These are phyloP conservation scores for Castanea crenata DNA, from an alignment of 306 rosid genomes.

Conservation along the genomic window DNA sequence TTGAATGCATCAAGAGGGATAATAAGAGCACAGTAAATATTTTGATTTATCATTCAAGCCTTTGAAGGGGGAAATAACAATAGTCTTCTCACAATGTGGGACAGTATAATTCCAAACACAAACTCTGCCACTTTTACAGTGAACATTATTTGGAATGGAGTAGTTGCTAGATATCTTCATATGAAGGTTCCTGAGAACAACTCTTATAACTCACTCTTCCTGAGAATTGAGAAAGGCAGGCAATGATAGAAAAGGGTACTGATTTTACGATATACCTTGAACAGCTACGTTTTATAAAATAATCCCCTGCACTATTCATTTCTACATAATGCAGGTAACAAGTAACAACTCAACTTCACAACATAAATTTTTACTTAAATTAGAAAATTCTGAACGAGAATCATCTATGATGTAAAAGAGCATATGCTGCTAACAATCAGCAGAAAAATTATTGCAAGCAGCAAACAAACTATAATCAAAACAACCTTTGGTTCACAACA, in stretches of 20 bases:
- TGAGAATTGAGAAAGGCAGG: neutral
- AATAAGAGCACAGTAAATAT: neutral
- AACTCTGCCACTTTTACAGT: neutral
- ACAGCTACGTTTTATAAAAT: too few species aligned
- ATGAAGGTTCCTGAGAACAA: neutral
- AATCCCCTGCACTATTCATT: too few species aligned
- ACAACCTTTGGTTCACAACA: too few species aligned
- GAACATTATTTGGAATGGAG: too few species aligned
- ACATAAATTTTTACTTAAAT: neutral
- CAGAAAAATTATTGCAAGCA: too few species aligned
- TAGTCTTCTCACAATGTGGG: neutral
- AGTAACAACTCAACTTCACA: conserved; percentile 7
- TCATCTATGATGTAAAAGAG: too few species aligned
- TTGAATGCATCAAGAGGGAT: neutral
- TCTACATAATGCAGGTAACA: too few species aligned
- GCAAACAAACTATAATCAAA: too few species aligned
- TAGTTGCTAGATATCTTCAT: neutral
- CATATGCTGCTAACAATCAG: too few species aligned
- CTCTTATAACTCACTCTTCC: neutral
- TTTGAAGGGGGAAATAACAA: neutral
- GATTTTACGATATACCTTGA: neutral
- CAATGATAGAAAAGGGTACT: neutral
- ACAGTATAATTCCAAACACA: neutral
- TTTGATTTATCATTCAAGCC: neutral
- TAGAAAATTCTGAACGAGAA: too few species aligned